These are phyloP conservation scores for Sporisorium reilianum DNA, from an alignment of 1,284 basidiomycete species.

Conservation along the genomic window DNA sequence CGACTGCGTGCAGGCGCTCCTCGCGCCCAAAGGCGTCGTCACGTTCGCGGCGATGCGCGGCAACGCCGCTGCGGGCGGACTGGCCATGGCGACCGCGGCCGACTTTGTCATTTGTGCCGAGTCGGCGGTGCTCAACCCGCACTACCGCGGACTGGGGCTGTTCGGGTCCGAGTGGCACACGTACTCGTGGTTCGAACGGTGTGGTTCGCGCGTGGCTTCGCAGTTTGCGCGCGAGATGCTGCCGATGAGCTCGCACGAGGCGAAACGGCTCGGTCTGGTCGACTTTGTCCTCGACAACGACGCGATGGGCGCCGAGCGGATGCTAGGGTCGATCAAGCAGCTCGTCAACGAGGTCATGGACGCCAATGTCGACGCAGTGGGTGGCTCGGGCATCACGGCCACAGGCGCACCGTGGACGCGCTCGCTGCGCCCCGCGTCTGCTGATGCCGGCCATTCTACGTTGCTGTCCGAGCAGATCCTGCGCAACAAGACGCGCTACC, in stretches of 20 bases:
- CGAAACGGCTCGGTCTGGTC: conserved; percentile 42
- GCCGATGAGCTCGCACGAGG: conserved; percentile 68
- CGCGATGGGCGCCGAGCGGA: conserved; percentile 7
- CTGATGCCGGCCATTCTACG: conserved; percentile 9
- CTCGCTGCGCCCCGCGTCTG: conserved; percentile 37
- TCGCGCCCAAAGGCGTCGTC: conserved; percentile 69
- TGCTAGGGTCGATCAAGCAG: conserved; percentile 30
- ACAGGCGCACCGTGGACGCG: conserved; percentile 55
- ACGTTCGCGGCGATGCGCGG: conserved; percentile 71
- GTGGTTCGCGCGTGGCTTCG: conserved; percentile 66
- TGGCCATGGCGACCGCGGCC: conserved; percentile 71
- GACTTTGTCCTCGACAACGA: conserved; percentile 45
- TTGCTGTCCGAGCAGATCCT: conserved; percentile 59
- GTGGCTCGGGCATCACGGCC: neutral
- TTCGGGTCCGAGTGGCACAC: conserved; percentile 72
- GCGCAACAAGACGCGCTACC: conserved; percentile 65
- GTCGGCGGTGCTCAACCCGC: conserved; percentile 71
- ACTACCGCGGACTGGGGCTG: conserved; percentile 71
- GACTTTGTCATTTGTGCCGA: conserved; percentile 70
- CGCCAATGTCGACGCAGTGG: conserved; percentile 10
- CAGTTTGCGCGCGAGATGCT: conserved; percentile 70
- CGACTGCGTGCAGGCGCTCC: conserved; percentile 64
- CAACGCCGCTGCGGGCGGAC: conserved; percentile 72
- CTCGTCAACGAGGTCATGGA: conserved; percentile 51
- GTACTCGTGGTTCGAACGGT: conserved; percentile 70